Base-by-base conservation (phyloP, 352 stramenopile species). In the Blastocystis sp. region DNA sequence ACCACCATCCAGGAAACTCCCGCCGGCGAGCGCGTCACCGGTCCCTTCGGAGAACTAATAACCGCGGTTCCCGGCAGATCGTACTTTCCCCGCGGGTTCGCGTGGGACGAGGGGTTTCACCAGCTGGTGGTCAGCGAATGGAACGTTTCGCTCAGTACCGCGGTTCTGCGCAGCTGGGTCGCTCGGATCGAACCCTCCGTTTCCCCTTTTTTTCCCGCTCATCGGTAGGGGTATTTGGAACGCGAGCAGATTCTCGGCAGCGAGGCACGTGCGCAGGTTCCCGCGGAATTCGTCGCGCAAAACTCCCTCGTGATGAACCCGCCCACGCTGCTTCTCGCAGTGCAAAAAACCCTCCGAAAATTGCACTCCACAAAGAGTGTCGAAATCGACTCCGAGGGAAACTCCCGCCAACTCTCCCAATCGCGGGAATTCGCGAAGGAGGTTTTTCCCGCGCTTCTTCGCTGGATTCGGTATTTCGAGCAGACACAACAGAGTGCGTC, bases 21-120 rank as follows among this genome's bases (percentile, higher is more conserved):
- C 24, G 73, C 78, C 34, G 73, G 73, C 24, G n/a, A 24, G 6
- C 7, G 7, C 24, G 29, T 38, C 27, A 29, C 16, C 36, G 64
- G 42, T 4, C 11, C 8, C 21, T 27, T 18, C 6, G 73, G 73
- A 38, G 29, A 40, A 3, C 59, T 73, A 8, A 44, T 84, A 32
- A 94, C 93, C 7, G 92, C 90, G 4, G 91, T 95, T 9, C 93
- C 93, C n/a, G 96, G 92, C 24, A 89, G 93, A 9, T 95, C 92
- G 46, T 95, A 97, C 87, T 97, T 97, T 86, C 93, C 93, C 11
- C 89, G 93, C 27, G 93, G 93, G 0, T 97, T 97, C 61, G 63
- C 96, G 0, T 97, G 93, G 93, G 93, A 97, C 78, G 93, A 97
- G 91, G 93, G 93, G 16, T 97, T 97, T 87, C 93, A 97, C 84